Base-by-base conservation (phyloP, 768 basidiomycete species). In the Rhodotorula paludigena region DNA sequence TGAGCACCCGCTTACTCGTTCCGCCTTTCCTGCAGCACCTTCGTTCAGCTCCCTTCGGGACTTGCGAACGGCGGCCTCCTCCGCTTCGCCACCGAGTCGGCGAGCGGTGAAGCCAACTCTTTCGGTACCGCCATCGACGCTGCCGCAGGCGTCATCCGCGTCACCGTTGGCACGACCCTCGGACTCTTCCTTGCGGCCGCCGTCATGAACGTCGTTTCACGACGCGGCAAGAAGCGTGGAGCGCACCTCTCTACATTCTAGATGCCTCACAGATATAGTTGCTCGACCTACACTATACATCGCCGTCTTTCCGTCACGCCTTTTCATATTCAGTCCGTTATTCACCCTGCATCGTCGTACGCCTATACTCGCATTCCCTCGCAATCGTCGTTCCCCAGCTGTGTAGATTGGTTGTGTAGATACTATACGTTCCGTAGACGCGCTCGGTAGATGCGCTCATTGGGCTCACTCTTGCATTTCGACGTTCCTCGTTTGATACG, bases 1-100 rank as follows among this genome's bases (percentile, higher is more conserved):
- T n/a, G n/a, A n/a, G n/a, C n/a, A n/a, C n/a, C n/a, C 51, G 23
- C 14, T 41, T 45, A 4, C n/a, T 56, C 21, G 54, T 28, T n/a
- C 35, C 28, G 32, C 30, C 41, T 35, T 42, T 11, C 41, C 2
- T 9, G 35, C 38, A 59, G 67, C 33, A 87, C 91, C 61, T 81
- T 91, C 21, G 89, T 91, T 80, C 90, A 92, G 78, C 82, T 91
- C 0, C 90, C 89, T 0, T 41, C 38, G 42, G 89, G 89, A 38
- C 82, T 91, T 16, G 85, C 87, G 12, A 88, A 85, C 49, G 89
- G 88, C 35, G 89, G 89, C 32, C 83, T 91, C 9, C 81, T 92
- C 68, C 84, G 83, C 68, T 89, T 86, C 73, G 87, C 84, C 10
- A 81, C 82, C 44, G 78, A 83, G 44, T 71, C 74, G 41, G n/a